Conservation (phyloP, 1,139 yeast species). For the Hemisphaericaspora xylanilytica region DNA sequence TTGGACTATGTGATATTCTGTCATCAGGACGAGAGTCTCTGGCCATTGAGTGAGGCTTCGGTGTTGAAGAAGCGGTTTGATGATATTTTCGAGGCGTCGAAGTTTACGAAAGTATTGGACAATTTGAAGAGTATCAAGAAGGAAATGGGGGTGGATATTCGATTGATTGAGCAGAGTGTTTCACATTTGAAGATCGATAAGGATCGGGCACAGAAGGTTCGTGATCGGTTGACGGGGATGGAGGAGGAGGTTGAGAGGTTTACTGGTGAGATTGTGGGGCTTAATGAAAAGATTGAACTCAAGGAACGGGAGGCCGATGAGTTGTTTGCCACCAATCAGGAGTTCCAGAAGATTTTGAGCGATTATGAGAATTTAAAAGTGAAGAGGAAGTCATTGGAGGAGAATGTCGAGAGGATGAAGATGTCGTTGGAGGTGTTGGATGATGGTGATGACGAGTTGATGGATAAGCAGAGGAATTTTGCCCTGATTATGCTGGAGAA, state of each 20-base stretch:
- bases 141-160: conserved; percentile 73
- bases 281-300: conserved; percentile 49
- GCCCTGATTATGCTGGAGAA: conserved; percentile 43
- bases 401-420: conserved; percentile 49
- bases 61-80: conserved; percentile 88
- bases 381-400: conserved; percentile 41
- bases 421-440: conserved; percentile 45
- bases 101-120: conserved; percentile 88
- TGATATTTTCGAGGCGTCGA: conserved; percentile 93
- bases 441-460: conserved; percentile 51
- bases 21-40: conserved; percentile 94
- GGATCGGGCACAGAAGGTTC: conserved; percentile 64
- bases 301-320: conserved; percentile 59
- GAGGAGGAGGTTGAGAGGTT: conserved; percentile 43
- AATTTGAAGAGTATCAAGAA: conserved; percentile 72
- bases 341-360: conserved; percentile 70
- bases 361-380: conserved; percentile 58
- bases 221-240: conserved; percentile 46
- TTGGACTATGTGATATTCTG: conserved; percentile 93
- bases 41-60: conserved; percentile 96
- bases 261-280: conserved; percentile 46
- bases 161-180: conserved; percentile 73
- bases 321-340: conserved; percentile 75
- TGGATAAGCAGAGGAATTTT: conserved; percentile 53
- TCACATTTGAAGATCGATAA: conserved; percentile 72